phyloP scores from a whole-genome alignment of 176 grass and related monocot genomes.

The Cymbopogon citratus region DNA sequence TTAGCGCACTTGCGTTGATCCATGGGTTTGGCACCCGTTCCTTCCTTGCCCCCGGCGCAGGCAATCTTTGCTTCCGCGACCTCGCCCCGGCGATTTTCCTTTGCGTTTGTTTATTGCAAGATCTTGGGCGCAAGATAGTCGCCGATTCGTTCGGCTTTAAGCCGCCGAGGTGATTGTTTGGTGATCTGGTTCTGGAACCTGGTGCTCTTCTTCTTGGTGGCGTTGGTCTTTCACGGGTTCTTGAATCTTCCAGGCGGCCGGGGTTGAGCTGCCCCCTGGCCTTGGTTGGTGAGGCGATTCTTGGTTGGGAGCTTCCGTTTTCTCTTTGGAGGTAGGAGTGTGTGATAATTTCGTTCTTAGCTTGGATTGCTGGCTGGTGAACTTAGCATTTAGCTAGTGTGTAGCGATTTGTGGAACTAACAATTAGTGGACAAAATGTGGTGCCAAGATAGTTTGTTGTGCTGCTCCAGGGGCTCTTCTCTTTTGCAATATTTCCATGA shows the following conservation, averaged over 20 bases:
- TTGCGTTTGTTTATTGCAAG: constrained; percentile 13
- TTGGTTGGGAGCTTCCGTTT: background rate
- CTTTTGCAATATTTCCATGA: background rate
- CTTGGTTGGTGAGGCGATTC: constrained; percentile 18
- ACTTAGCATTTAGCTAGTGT: background rate
- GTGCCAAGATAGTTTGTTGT: background rate
- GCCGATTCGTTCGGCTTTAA: constrained; percentile 31
- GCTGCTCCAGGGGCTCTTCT: background rate
- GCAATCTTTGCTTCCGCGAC: constrained; percentile 25
- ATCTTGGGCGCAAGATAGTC: constrained; percentile 16
- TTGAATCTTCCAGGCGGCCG: constrained; percentile 31
- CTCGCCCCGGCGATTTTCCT: constrained; percentile 12
- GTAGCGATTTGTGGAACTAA: background rate
- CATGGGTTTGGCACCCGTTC: constrained; percentile 43
- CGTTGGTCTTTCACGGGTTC: constrained; percentile 8
- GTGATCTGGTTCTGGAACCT: background rate
- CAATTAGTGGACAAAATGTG: constrained; percentile 8
- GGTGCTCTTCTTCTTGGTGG: background rate
- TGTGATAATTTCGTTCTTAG: background rate
- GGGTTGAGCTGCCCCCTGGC: background rate
- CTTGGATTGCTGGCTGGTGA: background rate
- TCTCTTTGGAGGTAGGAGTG: background rate
- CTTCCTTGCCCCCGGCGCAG: constrained; percentile 14
- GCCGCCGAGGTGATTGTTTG: background rate
- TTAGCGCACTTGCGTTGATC: constrained; percentile 27